phyloP scores from a whole-genome alignment of 2,329 filamentous ascomycete species.

The Xylariaceae sp. region DNA sequence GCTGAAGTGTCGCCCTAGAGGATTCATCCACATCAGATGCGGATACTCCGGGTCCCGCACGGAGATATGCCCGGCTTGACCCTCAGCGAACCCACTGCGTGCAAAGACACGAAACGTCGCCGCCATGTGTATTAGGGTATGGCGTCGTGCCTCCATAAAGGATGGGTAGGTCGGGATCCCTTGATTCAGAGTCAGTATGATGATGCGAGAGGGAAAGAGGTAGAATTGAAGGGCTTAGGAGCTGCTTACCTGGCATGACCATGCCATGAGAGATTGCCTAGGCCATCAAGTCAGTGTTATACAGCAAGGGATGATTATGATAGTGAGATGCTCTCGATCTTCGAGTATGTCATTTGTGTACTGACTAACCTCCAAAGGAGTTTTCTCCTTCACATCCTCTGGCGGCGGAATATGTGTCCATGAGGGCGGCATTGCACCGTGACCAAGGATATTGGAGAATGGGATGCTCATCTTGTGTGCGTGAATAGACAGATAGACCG shows the following conservation, averaged over 20 bases:
- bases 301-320: not conserved
- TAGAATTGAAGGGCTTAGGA: not conserved
- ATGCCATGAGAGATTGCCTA: conserved; percentile 35
- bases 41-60: conserved; percentile 29
- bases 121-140: conserved; percentile 62
- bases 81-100: conserved; percentile 61
- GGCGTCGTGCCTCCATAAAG: conserved; percentile 48
- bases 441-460: conserved; percentile 24
- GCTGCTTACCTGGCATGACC: conserved; percentile 29
- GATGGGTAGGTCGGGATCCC: conserved; percentile 41
- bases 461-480: conserved; percentile 32
- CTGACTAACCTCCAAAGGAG: conserved; percentile 29
- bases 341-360: not conserved
- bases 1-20: conserved; percentile 60
- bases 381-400: conserved; percentile 23
- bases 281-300: conserved; percentile 1
- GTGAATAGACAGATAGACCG: not conserved
- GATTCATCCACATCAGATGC: conserved; percentile 58
- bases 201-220: not conserved
- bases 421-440: too few relatives aligned
- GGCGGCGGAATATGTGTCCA: not conserved
- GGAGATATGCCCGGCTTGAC: conserved; percentile 51
- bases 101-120: conserved; percentile 64
- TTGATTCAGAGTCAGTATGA: conserved; percentile 13
- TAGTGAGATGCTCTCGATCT: not conserved